Percentiles rank a stretch among this genome's conserved stretches.
Conservation (phyloP, 495 filamentous ascomycete genomes). For the Penicillium daleae region DNA sequence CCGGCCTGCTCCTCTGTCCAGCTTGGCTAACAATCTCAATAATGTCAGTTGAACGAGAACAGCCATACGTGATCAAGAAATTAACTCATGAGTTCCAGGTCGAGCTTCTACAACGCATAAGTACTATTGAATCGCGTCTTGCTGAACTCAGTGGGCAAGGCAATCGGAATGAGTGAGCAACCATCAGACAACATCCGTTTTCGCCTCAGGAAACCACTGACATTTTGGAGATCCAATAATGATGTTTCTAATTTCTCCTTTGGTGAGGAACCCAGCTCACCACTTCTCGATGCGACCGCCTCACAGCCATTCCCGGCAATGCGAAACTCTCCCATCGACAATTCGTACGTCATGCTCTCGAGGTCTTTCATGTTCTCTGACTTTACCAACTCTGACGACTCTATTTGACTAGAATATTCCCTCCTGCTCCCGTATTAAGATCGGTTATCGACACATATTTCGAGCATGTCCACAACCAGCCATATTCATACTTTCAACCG, state of each 20-base stretch:
- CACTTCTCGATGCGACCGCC: not conserved
- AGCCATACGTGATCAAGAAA: not conserved
- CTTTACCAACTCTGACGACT: not conserved
- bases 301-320: slow-evolving; percentile 2
- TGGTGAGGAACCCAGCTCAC: not conserved
- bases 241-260: not conserved
- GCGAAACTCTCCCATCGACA: not conserved
- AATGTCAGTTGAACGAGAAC: not conserved
- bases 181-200: not conserved
- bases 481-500: slow-evolving; percentile 38
- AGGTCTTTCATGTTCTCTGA: not conserved
- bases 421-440: slow-evolving; percentile 19
- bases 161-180: not conserved
- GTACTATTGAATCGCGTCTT: slow-evolving; percentile 29
- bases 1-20: slow-evolving; percentile 1
- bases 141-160: slow-evolving; percentile 26
- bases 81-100: slow-evolving; percentile 2
- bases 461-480: slow-evolving; percentile 34
- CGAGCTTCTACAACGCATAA: slow-evolving; percentile 26
- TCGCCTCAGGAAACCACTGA: not conserved
- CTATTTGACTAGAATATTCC: slow-evolving; percentile 13
- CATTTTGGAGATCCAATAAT: not conserved
- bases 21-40: slow-evolving; percentile 5
- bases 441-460: slow-evolving; percentile 38
- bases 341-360: slow-evolving; percentile 11